Evolutionary conservation across 2,329 filamentous ascomycete species (phyloP).

Genomic region (Beauveria varroae): DNA sequence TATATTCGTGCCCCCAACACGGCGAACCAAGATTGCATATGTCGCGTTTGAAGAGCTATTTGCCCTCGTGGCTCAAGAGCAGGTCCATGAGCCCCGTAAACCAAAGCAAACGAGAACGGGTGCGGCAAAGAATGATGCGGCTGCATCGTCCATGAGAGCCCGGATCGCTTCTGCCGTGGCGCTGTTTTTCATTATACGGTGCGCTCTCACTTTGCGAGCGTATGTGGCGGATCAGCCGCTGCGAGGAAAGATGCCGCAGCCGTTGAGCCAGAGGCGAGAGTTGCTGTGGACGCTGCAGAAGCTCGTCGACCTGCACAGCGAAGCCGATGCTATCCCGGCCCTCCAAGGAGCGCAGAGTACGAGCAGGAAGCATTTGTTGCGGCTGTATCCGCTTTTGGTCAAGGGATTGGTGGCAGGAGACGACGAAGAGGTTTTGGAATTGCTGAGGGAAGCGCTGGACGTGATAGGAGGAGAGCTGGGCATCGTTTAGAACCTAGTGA

Average conservation of each 20-base stretch:
- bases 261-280: slow-evolving; percentile 71
- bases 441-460: slow-evolving; percentile 53
- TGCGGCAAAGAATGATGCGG: neutral
- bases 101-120: slow-evolving; percentile 17
- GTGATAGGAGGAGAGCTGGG: slow-evolving; percentile 53
- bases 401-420: slow-evolving; percentile 50
- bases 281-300: slow-evolving; percentile 62
- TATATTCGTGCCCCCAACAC: slow-evolving; percentile 55
- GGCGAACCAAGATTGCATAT: slow-evolving; percentile 67
- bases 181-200: slow-evolving; percentile 75
- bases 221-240: slow-evolving; percentile 91
- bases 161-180: slow-evolving; percentile 68
- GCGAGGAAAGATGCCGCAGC: slow-evolving; percentile 81
- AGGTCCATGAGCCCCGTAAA: slow-evolving; percentile 23
- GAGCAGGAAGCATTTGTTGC: slow-evolving; percentile 66
- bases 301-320: slow-evolving; percentile 60
- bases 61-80: slow-evolving; percentile 51
- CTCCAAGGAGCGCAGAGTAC: slow-evolving; percentile 44
- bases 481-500: slow-evolving; percentile 12
- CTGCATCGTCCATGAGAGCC: slow-evolving; percentile 31
- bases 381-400: slow-evolving; percentile 72
- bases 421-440: slow-evolving; percentile 51
- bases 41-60: slow-evolving; percentile 76
- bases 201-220: slow-evolving; percentile 69
- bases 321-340: slow-evolving; percentile 60